A percentile compares a stretch with the other conserved stretches of the same genome.
Conservation (phyloP, 2,329 filamentous ascomycete species). For the Emydomyces testavorans region DNA sequence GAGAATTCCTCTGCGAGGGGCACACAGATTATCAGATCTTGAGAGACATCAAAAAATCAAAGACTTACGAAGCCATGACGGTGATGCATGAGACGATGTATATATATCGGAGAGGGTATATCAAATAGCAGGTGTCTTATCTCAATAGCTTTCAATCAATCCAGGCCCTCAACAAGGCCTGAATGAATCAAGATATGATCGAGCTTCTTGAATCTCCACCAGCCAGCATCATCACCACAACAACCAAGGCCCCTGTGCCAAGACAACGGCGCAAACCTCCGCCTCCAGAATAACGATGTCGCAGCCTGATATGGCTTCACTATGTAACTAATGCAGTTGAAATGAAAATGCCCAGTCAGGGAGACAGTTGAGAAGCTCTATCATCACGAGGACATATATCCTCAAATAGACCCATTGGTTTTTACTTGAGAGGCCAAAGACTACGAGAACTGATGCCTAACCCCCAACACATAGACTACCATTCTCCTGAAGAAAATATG, state of each 20-base stretch:
- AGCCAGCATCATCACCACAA: constrained; percentile 5
- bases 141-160: neutral
- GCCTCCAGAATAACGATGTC: too few relatives aligned
- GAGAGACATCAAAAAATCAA: neutral
- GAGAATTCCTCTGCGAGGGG: neutral
- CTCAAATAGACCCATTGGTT: too few relatives aligned
- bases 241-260: constrained; percentile 8
- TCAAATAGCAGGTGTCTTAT: neutral
- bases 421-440: too few relatives aligned
- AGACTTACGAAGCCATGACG: constrained; percentile 15
- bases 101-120: neutral
- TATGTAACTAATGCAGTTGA: too few relatives aligned
- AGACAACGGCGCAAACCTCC: constrained; percentile 1
- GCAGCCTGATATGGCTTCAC: too few relatives aligned
- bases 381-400: too few relatives aligned
- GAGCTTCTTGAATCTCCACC: neutral
- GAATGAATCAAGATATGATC: neutral
- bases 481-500: too few relatives aligned
- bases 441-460: neutral
- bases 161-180: neutral
- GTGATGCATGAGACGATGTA: neutral
- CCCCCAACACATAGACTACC: too few relatives aligned
- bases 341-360: too few relatives aligned
- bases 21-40: neutral
- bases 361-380: too few relatives aligned